These are phyloP conservation scores for Clonostachys solani DNA, from an alignment of 2,329 filamentous ascomycete genomes.

Conservation along the genomic window DNA sequence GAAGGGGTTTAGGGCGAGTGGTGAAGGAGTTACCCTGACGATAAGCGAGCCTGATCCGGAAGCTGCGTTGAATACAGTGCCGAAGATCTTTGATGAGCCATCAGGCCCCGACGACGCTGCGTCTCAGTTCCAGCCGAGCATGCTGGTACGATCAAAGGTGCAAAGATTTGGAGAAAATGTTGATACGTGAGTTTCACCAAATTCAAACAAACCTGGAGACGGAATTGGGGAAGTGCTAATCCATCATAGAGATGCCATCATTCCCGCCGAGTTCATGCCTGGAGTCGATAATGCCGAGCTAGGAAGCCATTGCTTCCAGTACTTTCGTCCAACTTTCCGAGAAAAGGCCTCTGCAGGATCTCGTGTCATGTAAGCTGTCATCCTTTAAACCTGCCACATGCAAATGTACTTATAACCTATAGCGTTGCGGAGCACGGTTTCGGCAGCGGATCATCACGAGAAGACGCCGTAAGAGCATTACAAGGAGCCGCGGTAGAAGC, in stretches of 20 bases:
- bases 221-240: too few species aligned
- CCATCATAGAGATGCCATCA: constrained; percentile 6
- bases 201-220: not conserved
- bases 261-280: constrained; percentile 9
- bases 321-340: constrained; percentile 9
- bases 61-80: not conserved
- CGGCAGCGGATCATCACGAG: constrained; percentile 6
- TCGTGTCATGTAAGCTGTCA: constrained; percentile 3
- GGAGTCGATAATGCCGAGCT: constrained; percentile 11
- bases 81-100: not conserved
- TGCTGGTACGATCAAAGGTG: constrained; percentile 5
- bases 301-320: constrained; percentile 11
- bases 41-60: not conserved
- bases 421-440: constrained; percentile 5
- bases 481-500: constrained; percentile 6
- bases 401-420: not conserved
- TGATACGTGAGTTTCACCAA: constrained; percentile 7
- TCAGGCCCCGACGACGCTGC: too few species aligned
- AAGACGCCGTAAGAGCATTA: constrained; percentile 7
- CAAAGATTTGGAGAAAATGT: constrained; percentile 10
- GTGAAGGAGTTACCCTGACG: not conserved
- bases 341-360: constrained; percentile 5
- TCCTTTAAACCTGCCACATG: not conserved
- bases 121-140: not conserved
- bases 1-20: not conserved